A percentile compares a stretch with the other conserved stretches of the same genome.
Conservation (phyloP, 2,329 filamentous ascomycete genomes). For the Xylaria digitata region DNA sequence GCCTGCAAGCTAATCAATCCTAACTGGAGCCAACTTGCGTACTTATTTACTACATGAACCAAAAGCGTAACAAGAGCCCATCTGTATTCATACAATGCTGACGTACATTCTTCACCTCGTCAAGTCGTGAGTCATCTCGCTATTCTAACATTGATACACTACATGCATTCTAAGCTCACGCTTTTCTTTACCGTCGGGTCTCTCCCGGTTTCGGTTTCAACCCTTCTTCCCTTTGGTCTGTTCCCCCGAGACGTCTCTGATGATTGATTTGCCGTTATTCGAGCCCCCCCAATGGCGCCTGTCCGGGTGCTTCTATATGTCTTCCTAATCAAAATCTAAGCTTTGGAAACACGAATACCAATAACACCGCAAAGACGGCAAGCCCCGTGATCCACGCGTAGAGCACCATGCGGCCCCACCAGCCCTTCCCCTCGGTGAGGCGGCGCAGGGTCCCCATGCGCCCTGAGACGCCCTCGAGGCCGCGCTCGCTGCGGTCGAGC, state of each 20-base stretch:
- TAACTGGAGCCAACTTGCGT: too few species aligned
- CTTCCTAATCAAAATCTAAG: conserved; percentile 73
- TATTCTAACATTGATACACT: conserved; percentile 11
- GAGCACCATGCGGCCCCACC: conserved; percentile 84
- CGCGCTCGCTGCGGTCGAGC: conserved; percentile 78
- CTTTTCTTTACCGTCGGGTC: neutral
- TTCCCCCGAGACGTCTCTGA: neutral
- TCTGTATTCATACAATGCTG: conserved; percentile 24
- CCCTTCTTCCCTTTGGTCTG: neutral
- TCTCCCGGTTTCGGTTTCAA: neutral
- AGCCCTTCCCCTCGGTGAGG: conserved; percentile 90
- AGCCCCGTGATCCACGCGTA: conserved; percentile 86
- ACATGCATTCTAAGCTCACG: conserved; percentile 22
- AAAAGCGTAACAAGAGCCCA: neutral
- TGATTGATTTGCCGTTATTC: neutral
- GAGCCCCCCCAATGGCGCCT: neutral
- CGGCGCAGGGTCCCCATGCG: conserved; percentile 80
- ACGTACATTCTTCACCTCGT: conserved; percentile 26
- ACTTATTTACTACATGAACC: neutral
- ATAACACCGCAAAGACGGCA: conserved; percentile 79
- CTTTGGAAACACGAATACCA: conserved; percentile 91
- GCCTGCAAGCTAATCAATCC: neutral
- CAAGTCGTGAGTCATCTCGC: conserved; percentile 28
- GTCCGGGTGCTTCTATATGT: neutral
- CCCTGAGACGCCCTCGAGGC: conserved; percentile 80